Percentiles rank a stretch among this genome's conserved stretches.
Evolutionary conservation across 1,284 basidiomycete genomes (phyloP).

Genomic region (Heimioporus retisporus): DNA sequence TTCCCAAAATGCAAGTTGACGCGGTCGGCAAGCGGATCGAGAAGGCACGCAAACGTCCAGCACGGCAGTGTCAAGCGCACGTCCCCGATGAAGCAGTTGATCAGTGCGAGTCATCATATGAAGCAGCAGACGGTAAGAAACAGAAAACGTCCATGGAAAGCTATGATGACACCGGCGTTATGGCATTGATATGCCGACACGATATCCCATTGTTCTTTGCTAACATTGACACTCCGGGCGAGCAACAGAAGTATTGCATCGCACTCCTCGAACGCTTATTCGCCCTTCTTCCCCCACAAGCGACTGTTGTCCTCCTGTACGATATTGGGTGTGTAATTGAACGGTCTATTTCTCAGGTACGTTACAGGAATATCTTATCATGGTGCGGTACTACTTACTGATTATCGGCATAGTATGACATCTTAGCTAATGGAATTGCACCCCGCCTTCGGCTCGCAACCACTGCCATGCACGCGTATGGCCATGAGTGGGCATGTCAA

Average conservation of each 20-base stretch:
- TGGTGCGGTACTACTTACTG: neutral
- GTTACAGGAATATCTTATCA: neutral
- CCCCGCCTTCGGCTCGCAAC: neutral
- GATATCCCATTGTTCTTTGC: neutral
- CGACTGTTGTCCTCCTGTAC: neutral
- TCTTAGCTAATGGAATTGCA: neutral
- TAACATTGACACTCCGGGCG: neutral
- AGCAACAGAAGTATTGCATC: slow-evolving; percentile 47
- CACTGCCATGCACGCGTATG: neutral
- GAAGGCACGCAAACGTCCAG: neutral
- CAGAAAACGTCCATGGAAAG: slow-evolving; percentile 9
- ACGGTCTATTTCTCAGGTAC: neutral
- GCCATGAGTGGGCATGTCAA: neutral
- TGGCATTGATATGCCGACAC: neutral
- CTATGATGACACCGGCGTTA: slow-evolving; percentile 32
- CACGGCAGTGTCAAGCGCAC: too few species aligned
- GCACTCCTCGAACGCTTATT: slow-evolving; percentile 34
- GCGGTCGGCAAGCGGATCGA: neutral
- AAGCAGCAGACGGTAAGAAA: neutral
- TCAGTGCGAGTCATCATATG: neutral
- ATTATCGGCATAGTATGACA: neutral
- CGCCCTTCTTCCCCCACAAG: neutral
- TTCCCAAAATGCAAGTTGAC: neutral
- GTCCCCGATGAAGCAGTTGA: slow-evolving; percentile 11
- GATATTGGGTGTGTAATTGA: neutral